These are phyloP conservation scores for Leishmania arabica DNA, from an alignment of 208 protist genomes.

Conservation along the genomic window DNA sequence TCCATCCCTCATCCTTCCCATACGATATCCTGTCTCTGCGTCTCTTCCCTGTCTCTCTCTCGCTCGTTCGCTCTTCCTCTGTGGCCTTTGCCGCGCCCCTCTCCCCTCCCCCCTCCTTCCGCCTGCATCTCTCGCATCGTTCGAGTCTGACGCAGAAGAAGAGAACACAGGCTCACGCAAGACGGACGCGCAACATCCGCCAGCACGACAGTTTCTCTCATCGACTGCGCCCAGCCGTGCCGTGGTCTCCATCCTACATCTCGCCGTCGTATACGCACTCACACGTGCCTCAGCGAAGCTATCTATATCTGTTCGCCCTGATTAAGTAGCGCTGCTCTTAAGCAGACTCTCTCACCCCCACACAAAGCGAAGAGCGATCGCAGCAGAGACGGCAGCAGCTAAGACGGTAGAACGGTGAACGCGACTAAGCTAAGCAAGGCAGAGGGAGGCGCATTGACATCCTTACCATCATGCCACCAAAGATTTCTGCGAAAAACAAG, in stretches of 20 bases:
- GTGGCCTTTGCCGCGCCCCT: background rate
- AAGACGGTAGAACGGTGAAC: background rate
- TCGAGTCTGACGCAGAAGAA: background rate
- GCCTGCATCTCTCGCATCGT: background rate
- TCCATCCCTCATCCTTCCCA: background rate
- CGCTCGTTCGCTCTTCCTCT: background rate
- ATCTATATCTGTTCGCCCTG: background rate
- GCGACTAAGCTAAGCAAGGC: too few species aligned
- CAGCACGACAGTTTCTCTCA: background rate
- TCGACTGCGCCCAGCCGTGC: background rate
- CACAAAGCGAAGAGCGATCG: background rate
- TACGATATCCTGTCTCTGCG: background rate
- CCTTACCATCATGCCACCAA: slow-evolving; percentile 43
- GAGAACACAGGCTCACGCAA: background rate
- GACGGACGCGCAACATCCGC: background rate
- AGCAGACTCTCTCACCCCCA: background rate
- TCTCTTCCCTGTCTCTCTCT: background rate
- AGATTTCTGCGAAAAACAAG: slow-evolving; percentile 21
- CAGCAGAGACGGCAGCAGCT: background rate
- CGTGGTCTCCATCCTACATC: background rate
- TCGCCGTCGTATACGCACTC: background rate
- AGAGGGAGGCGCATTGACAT: background rate
- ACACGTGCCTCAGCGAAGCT: background rate
- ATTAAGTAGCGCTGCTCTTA: background rate
- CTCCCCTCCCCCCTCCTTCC: background rate